Base-by-base conservation (phyloP, 129 eudicot genomes). In the Oenanthe sinensis region DNA sequence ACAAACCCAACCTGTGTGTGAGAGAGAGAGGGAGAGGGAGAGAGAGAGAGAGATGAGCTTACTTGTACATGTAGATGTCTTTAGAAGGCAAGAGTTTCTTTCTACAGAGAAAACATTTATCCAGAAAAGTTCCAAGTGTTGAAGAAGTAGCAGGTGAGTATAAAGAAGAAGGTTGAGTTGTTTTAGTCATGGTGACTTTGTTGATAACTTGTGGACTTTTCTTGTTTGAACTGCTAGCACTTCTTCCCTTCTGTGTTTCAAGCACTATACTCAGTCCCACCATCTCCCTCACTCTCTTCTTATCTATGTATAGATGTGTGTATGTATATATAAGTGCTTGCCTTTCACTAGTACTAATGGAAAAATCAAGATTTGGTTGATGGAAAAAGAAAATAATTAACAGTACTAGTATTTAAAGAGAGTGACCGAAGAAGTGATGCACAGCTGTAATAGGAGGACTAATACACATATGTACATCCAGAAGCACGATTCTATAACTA, bases 31-130 rank as follows among this genome's bases (percentile, higher is more conserved):
- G 24, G 70, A 62, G 37, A 9, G 37, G 9, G 71, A 28, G 42
- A 12, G 44, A 67, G 43, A 67, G 73, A 36, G 40, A 67, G 45
- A 70, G 24, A 39, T 6, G 20, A 16, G 11, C 63, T 81, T 78
- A 83, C 86, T 83, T 79, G 86, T 83, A 83, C 83, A 83, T 83
- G 44, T 79, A 83, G 86, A 83, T 83, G 75, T 83, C 86, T 62
- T 79, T 49, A 62, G 47, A 62, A 63, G 76, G 83, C 71, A 79
- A 74, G 71, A 83, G 86, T 67, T 58, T 79, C 52, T 74, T 48
- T 36, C 55, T 74, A 77, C 86, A 83, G 22, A 83, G 83, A 65
- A 83, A 83, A 74, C 86, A 83, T 17, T 43, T 48, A 55, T 78
- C 76, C 24, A 83, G 83, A 74, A 83, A 83, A 48, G 33, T 4